Percentiles rank a stretch among this genome's conserved stretches.
Conservation (phyloP, 2,329 filamentous ascomycete species). For the Trichoderma cornu-damae region DNA sequence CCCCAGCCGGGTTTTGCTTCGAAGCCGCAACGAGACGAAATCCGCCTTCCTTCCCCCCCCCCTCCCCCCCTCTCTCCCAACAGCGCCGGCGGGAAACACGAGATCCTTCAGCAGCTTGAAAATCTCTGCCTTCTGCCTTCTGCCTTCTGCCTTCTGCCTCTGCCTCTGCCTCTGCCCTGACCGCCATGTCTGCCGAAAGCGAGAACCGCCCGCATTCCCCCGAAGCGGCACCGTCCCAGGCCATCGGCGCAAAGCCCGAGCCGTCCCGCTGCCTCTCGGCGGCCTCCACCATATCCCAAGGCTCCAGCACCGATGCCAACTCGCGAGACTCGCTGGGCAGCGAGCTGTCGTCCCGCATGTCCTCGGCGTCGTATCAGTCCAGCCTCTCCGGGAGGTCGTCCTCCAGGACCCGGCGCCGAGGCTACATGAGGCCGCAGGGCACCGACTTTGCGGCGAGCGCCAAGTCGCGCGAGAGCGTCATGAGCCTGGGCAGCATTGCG, state of each 20-base stretch:
- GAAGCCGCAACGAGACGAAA: background rate
- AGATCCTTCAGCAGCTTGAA: background rate
- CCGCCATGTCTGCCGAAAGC: slow-evolving; percentile 33
- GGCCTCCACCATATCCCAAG: slow-evolving; percentile 54
- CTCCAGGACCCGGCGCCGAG: slow-evolving; percentile 57
- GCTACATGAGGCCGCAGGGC: slow-evolving; percentile 81
- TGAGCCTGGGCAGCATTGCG: slow-evolving; percentile 93
- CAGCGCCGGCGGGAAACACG: too few relatives aligned
- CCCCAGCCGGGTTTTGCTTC: background rate
- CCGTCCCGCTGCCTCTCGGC: slow-evolving; percentile 61
- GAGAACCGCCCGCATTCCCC: slow-evolving; percentile 45
- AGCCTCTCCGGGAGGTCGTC: slow-evolving; percentile 40
- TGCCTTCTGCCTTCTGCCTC: background rate
- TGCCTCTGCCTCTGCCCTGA: background rate
- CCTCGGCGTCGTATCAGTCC: slow-evolving; percentile 52
- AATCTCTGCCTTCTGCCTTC: background rate
- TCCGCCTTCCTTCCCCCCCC: background rate
- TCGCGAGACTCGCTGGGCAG: slow-evolving; percentile 53
- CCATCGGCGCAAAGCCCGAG: slow-evolving; percentile 53
- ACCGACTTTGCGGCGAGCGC: slow-evolving; percentile 90
- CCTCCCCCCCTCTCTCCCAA: too few relatives aligned
- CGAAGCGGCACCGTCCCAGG: slow-evolving; percentile 56
- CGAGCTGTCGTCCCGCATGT: slow-evolving; percentile 52
- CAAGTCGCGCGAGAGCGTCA: slow-evolving; percentile 84
- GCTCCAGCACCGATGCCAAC: slow-evolving; percentile 46